Evolutionary conservation across 2,329 filamentous ascomycete species (phyloP), one percentile per base, ranked within the genome.

Genomic region (Alternaria brassicicola): DNA sequence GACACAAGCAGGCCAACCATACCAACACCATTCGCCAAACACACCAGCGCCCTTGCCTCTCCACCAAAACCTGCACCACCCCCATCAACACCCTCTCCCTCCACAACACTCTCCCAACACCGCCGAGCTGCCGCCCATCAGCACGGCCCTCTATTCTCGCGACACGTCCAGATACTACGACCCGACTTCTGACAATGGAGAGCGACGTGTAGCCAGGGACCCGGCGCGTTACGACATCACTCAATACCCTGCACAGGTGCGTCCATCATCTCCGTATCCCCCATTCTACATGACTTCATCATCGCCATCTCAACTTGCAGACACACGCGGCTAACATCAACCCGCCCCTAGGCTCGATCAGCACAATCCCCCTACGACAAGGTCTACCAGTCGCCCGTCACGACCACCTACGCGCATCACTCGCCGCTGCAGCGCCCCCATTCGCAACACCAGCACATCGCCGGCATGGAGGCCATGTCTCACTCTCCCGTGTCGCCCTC

Each of bases 111-210:
- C 76, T 51, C 79, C 79, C 36, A 56, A 71, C 41, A 76, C 76
- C 52, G 68, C 76, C 63, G 76, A 76, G 61, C 73, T 79, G 43
- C 78, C 77, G 59, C 71, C 77, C 64, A 74, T 78, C 67, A 71
- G 66, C 69, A 72, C 75, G 55, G 74, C 74, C 68, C 61, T 76
- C 62, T 76, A 78, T 64, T 52, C 67, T 52, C 78, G 78, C 70
- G 78, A 79, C 61, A 72, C 74, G 17, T 78, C 79, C 52, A 78
- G 77, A 68, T 83, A 82, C 75, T 83, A 83, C 74, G 81, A 83
- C 68, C 81, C 81, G 7, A 80, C 79, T 39, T 78, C 78, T 56
- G 80, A 82, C 65, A 76, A 79, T 68, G 78, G 79, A 64, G 66
- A 74, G 57, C 69, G 70, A 61, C 41, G 61, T 60, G 31, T 74